Evolutionary conservation across 495 filamentous ascomycete species (phyloP).

Genomic region (Poronia punctata): DNA sequence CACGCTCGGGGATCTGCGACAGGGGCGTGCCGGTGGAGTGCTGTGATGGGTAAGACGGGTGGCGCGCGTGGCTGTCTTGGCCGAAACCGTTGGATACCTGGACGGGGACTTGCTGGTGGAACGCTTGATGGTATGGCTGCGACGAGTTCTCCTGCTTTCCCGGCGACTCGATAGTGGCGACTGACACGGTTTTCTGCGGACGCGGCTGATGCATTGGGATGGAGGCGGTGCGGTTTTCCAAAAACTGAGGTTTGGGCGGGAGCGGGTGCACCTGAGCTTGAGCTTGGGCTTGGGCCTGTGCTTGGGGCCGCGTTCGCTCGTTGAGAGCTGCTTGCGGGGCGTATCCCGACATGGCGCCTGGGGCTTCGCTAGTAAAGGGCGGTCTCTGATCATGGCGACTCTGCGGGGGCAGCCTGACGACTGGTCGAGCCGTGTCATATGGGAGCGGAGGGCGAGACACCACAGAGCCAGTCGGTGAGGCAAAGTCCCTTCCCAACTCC

Average conservation of each 20-base stretch:
- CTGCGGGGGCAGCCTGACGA: conserved; percentile 79
- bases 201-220: conserved; percentile 95
- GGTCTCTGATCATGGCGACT: conserved; percentile 30
- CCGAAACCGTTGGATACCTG: conserved; percentile 54
- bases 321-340: conserved; percentile 33
- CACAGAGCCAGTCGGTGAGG: conserved; percentile 72
- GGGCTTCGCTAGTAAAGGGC: conserved; percentile 19
- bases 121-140: conserved; percentile 69
- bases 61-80: conserved; percentile 58
- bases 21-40: conserved; percentile 76
- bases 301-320: conserved; percentile 48
- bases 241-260: conserved; percentile 65
- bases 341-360: conserved; percentile 8
- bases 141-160: conserved; percentile 58
- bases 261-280: too few species aligned
- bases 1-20: conserved; percentile 90
- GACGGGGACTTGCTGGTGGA: conserved; percentile 82
- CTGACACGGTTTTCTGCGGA: conserved; percentile 89
- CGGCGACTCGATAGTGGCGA: conserved; percentile 89
- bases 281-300: too few species aligned
- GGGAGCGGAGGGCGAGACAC: conserved; percentile 59
- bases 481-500: conserved; percentile 65
- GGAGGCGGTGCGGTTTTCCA: conserved; percentile 65
- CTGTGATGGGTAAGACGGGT: conserved; percentile 71
- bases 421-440: conserved; percentile 59